Percentiles rank a stretch among this genome's conserved stretches.
These are phyloP conservation scores for Apiospora rasikravindrae DNA, from an alignment of 2,329 filamentous ascomycete genomes.

Conservation along the genomic window DNA sequence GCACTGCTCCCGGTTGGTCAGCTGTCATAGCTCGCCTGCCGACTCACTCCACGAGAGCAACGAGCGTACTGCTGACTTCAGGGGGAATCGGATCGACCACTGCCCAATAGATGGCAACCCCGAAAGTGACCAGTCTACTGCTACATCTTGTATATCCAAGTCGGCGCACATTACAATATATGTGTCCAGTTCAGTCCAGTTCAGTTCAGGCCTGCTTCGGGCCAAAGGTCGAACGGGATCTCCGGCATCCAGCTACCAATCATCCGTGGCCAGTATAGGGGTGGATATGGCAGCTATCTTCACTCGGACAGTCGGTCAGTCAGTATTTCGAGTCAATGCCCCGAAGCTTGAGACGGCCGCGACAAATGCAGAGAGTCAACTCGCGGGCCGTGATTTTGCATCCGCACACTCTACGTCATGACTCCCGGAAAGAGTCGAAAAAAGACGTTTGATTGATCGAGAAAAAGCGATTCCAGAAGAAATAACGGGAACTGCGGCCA, in stretches of 20 bases:
- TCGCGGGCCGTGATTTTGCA: conserved; percentile 2
- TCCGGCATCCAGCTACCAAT: not conserved
- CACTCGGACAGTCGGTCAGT: not conserved
- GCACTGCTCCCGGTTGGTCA: not conserved
- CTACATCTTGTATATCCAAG: not conserved
- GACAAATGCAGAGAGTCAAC: conserved; percentile 6
- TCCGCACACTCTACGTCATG: not conserved
- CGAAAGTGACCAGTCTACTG: not conserved
- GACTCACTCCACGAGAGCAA: not conserved
- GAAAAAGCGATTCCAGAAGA: not conserved
- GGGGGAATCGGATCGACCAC: not conserved
- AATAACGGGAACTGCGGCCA: not conserved
- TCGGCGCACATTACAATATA: not conserved
- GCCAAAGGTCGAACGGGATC: not conserved
- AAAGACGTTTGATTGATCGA: not conserved
- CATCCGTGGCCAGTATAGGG: not conserved
- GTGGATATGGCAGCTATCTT: not conserved
- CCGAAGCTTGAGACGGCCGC: conserved; percentile 14
- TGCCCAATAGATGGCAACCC: not conserved
- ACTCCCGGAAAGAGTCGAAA: not conserved
- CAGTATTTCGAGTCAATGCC: conserved; percentile 8
- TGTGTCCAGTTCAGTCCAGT: not conserved
- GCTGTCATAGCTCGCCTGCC: not conserved
- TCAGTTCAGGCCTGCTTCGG: not conserved
- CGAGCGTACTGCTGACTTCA: not conserved